Base-by-base conservation (phyloP, 257 asterid genomes). In the Henckelia pumila region DNA sequence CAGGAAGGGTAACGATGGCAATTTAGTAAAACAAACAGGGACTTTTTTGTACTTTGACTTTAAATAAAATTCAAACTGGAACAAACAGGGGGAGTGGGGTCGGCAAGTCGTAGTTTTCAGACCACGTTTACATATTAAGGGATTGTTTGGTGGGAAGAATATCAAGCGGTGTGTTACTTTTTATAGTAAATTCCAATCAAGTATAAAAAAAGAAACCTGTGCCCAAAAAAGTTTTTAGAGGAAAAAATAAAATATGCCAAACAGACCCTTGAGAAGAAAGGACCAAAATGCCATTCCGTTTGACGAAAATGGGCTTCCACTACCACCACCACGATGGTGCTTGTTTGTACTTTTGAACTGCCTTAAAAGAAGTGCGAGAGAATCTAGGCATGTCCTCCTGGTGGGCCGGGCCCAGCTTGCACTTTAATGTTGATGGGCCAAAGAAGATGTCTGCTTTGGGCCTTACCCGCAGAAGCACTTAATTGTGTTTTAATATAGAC, bases 291-390 rank as follows among this genome's bases (percentile, higher is more conserved):
- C 77, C 89, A 61, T 23, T 37, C 2, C 3, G 30, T 58, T 44
- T 79, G 71, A 83, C 91, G 3, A 72, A 63, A 77, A 69, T 17
- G 79, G 79, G 58, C 74, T 60, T 75, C 72, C 80, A 72, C 59
- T 53, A 68, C 50, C 52, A 32, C 50, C 52, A 32, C 28, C 79
- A 77, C 74, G 71, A 59, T 19, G 44, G 47, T 21, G 16, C 8
- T 3, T 33, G 24, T 66, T 58, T 67, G 49, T 63, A 69, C 69
- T 7, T 32, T 24, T 59, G 28, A 74, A 80, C 77, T 64, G 77
- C 63, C 80, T 75, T 57, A 72, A 75, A 80, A 76, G 75, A 25
- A 5, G 86, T 37, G 85, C 82, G 77, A 73, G 59, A 58, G 59
- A 58, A 71, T 62, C 63, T 69, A 62, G 75, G 81, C 61, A 56